These are phyloP conservation scores for Candida corydali DNA, from an alignment of 805 yeast species.

Conservation along the genomic window DNA sequence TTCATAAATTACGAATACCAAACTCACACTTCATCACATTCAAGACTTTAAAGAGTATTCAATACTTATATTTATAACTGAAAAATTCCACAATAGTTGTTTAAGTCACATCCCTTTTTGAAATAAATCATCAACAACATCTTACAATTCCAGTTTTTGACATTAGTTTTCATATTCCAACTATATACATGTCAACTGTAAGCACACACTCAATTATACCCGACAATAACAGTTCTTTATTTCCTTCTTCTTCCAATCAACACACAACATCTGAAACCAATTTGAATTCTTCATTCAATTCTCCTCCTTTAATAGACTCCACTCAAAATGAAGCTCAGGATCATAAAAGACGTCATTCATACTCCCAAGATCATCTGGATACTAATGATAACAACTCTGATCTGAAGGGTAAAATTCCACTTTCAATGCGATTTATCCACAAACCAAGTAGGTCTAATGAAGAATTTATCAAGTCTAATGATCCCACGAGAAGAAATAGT, in stretches of 20 bases:
- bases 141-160: too few species aligned
- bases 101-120: too few species aligned
- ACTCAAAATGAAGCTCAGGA: background rate
- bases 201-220: background rate
- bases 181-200: background rate
- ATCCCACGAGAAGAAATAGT: conserved; percentile 26
- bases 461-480: conserved; percentile 26
- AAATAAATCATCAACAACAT: too few species aligned
- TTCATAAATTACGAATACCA: too few species aligned
- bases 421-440: conserved; percentile 34
- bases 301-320: background rate
- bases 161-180: background rate
- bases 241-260: too few species aligned
- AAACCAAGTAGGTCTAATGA: conserved; percentile 34
- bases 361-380: conserved; percentile 4
- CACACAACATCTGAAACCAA: too few species aligned
- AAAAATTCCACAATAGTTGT: too few species aligned
- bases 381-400: background rate
- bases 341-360: conserved; percentile 8
- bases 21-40: too few species aligned
- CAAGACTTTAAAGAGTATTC: too few species aligned
- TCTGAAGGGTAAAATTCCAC: conserved; percentile 10
- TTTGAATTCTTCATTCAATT: background rate
- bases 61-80: too few species aligned
- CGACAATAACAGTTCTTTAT: background rate